Evolutionary conservation across 2,329 filamentous ascomycete genomes (phyloP).

Genomic region (Paraphoma sp.): DNA sequence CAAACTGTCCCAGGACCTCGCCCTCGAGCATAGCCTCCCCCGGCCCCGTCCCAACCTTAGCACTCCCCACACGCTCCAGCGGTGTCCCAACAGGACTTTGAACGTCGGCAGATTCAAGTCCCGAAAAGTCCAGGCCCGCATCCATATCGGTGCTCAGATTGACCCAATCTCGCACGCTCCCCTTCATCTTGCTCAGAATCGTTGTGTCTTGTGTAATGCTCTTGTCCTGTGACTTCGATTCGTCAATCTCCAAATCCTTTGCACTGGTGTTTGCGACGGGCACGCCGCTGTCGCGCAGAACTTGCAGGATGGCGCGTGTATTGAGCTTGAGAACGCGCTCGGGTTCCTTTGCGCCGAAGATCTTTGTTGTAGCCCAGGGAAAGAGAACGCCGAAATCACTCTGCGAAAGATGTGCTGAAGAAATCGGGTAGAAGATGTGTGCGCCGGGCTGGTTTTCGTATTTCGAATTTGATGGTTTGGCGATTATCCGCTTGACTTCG

Average conservation of each 20-base stretch:
- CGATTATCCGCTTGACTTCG: conserved; percentile 70
- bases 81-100: conserved; percentile 12
- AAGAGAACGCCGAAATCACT: conserved; percentile 85
- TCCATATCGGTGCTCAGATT: conserved; percentile 23
- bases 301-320: conserved; percentile 79
- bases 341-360: conserved; percentile 68
- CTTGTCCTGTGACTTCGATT: conserved; percentile 13
- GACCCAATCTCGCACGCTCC: conserved; percentile 45
- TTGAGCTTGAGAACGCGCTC: conserved; percentile 84
- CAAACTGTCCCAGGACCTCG: conserved; percentile 44
- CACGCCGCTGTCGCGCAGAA: conserved; percentile 59
- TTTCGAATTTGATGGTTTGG: conserved; percentile 57
- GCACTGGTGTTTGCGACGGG: conserved; percentile 52
- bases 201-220: conserved; percentile 33
- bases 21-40: conserved; percentile 42
- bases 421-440: conserved; percentile 75
- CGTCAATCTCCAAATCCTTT: conserved; percentile 48
- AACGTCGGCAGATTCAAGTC: background rate
- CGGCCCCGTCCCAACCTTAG: conserved; percentile 21
- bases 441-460: conserved; percentile 56
- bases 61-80: conserved; percentile 8
- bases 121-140: conserved; percentile 1
- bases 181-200: conserved; percentile 38
- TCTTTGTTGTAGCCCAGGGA: conserved; percentile 65
- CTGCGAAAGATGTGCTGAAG: conserved; percentile 82